These are phyloP conservation scores for Xylaria palmicola DNA, from an alignment of 495 filamentous ascomycete species.

Conservation along the genomic window DNA sequence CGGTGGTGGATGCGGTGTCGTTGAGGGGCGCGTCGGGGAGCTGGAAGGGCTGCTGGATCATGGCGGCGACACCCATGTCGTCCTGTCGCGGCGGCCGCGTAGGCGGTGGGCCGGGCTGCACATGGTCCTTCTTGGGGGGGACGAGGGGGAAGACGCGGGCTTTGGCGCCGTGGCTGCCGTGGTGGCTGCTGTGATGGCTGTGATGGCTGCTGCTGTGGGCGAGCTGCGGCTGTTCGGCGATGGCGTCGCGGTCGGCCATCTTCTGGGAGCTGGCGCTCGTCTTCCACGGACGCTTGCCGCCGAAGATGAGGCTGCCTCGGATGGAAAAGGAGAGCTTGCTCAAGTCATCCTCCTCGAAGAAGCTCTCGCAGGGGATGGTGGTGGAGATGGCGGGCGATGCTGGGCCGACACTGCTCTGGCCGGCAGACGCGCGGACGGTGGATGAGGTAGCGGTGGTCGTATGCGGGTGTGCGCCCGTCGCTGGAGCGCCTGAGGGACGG, in stretches of 20 bases:
- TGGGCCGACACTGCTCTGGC: background rate
- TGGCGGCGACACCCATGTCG: constrained; percentile 20
- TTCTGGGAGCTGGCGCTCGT: constrained; percentile 16
- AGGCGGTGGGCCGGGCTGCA: constrained; percentile 7
- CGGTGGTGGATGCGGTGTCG: constrained; percentile 21
- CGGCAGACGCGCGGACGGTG: background rate
- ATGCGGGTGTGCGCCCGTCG: too few relatives aligned
- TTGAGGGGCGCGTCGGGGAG: constrained; percentile 22
- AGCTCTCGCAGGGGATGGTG: constrained; percentile 50
- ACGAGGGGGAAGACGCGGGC: constrained; percentile 30
- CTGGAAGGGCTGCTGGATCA: constrained; percentile 15
- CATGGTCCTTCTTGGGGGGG: constrained; percentile 15
- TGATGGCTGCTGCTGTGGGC: constrained; percentile 15
- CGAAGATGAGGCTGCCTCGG: constrained; percentile 65
- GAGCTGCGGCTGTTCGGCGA: constrained; percentile 16
- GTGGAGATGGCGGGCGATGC: constrained; percentile 49
- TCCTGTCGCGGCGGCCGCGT: constrained; percentile 19
- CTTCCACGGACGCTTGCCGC: constrained; percentile 45
- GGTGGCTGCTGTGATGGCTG: background rate
- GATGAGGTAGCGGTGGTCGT: too few relatives aligned
- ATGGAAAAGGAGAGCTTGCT: constrained; percentile 54
- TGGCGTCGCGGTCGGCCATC: constrained; percentile 16
- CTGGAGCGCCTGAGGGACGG: too few relatives aligned
- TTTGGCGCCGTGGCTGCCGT: background rate
- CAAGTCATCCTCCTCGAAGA: constrained; percentile 52